Percentiles rank a stretch among this genome's conserved stretches.
Conservation (phyloP, 495 filamentous ascomycete species). For the Hyphodiscus hymeniophilus region DNA sequence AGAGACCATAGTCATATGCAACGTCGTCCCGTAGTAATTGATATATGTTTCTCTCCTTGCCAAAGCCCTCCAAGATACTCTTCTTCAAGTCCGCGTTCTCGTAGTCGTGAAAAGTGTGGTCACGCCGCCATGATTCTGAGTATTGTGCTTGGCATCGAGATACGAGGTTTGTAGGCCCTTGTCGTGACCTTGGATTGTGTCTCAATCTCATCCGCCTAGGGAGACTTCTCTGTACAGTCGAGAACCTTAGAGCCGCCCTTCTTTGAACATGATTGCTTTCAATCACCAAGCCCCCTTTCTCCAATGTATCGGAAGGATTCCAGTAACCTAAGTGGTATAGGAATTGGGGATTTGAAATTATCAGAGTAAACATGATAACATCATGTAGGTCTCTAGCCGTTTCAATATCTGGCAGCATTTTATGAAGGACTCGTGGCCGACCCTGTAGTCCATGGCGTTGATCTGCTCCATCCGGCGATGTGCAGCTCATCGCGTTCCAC, state of each 20-base stretch:
- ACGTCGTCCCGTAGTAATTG: conserved; percentile 3
- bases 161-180: conserved; percentile 1
- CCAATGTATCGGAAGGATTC: conserved; percentile 1
- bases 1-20: conserved; percentile 1
- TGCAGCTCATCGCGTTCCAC: not conserved
- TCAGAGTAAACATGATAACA: too few relatives aligned
- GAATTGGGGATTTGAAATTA: too few relatives aligned
- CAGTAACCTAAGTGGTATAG: not conserved
- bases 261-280: conserved; percentile 8
- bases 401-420: not conserved
- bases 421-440: not conserved
- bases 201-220: not conserved
- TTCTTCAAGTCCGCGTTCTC: conserved; percentile 3
- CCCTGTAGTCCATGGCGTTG: not conserved
- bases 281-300: conserved; percentile 1
- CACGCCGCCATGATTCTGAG: not conserved
- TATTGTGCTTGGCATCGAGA: not conserved
- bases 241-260: conserved; percentile 4
- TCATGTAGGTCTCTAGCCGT: too few relatives aligned
- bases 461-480: not conserved
- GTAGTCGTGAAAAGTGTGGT: not conserved
- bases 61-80: not conserved
- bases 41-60: conserved; percentile 1
- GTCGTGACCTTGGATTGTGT: conserved; percentile 4
- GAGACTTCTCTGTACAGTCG: not conserved